A percentile compares a stretch with the other conserved stretches of the same genome.
phyloP scores from a whole-genome alignment of 768 basidiomycete genomes.

The Artomyces pyxidatus region DNA sequence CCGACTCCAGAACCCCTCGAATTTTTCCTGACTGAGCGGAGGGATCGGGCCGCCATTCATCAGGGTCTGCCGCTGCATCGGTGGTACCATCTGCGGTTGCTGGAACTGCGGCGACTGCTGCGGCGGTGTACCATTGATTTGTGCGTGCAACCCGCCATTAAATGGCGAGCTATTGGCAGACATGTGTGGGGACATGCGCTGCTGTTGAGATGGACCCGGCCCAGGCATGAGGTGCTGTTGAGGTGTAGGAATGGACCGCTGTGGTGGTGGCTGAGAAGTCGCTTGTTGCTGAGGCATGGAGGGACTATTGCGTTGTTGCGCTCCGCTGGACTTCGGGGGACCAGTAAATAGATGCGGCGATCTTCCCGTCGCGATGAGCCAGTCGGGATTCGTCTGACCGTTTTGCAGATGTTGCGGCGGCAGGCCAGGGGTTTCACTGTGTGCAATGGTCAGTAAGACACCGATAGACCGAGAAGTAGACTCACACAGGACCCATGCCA shows the following conservation, averaged over 20 bases:
- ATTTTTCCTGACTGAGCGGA: background rate
- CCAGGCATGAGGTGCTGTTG: conserved; percentile 1
- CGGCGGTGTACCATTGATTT: background rate
- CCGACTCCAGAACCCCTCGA: background rate
- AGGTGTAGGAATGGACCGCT: background rate
- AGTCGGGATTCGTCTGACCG: conserved; percentile 1
- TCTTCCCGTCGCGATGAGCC: background rate
- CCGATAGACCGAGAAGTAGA: background rate
- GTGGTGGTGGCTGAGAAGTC: background rate
- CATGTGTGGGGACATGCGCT: conserved; percentile 1
- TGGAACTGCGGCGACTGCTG: background rate
- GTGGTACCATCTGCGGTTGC: background rate
- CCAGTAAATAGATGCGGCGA: background rate
- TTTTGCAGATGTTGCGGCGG: conserved; percentile 1
- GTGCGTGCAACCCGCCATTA: background rate
- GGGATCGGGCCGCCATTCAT: background rate
- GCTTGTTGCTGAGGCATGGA: background rate
- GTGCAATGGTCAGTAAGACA: background rate
- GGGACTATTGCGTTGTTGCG: background rate
- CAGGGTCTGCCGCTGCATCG: background rate
- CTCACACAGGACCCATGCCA: background rate
- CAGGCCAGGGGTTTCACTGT: background rate
- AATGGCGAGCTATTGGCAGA: background rate
- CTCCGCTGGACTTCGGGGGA: background rate
- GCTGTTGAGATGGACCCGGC: background rate